Evolutionary conservation across 2,329 filamentous ascomycete species (phyloP).

Genomic region (Cercospora janseana): DNA sequence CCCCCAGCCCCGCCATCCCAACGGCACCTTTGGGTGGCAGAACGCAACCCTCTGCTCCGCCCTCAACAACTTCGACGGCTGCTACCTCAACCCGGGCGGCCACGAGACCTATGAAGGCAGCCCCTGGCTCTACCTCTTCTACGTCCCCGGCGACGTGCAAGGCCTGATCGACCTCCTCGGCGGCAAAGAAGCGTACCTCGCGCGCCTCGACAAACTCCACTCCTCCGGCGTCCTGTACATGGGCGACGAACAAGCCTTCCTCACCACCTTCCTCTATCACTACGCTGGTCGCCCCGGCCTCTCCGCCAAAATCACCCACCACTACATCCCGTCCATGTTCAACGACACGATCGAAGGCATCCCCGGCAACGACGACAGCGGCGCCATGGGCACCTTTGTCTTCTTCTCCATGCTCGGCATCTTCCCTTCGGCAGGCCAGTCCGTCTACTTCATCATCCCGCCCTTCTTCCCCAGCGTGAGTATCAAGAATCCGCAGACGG

Average conservation of each 20-base stretch:
- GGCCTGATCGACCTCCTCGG: conserved; percentile 22
- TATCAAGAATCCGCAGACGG: conserved; percentile 55
- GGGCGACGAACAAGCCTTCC: conserved; percentile 35
- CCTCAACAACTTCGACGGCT: conserved; percentile 25
- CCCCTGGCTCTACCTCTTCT: conserved; percentile 28
- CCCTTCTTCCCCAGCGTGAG: conserved; percentile 62
- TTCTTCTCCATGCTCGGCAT: conserved; percentile 68
- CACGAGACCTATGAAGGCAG: conserved; percentile 27
- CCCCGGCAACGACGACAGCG: conserved; percentile 69
- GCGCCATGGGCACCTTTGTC: conserved; percentile 70
- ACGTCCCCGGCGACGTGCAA: conserved; percentile 26
- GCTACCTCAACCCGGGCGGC: conserved; percentile 39
- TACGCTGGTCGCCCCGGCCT: conserved; percentile 63
- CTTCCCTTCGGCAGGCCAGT: conserved; percentile 67
- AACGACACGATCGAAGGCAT: conserved; percentile 55
- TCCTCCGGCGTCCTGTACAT: conserved; percentile 45
- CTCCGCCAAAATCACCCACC: conserved; percentile 58
- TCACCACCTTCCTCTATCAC: conserved; percentile 60
- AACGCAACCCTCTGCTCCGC: conserved; percentile 25
- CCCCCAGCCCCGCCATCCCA: conserved; percentile 22
- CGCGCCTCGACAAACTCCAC: conserved; percentile 58
- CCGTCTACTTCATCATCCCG: conserved; percentile 48
- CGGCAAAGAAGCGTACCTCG: conserved; percentile 22
- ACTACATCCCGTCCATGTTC: conserved; percentile 61
- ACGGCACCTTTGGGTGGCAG: conserved; percentile 24